Conservation (phyloP, 2,329 filamentous ascomycete species). For the Akanthomyces muscarius region DNA sequence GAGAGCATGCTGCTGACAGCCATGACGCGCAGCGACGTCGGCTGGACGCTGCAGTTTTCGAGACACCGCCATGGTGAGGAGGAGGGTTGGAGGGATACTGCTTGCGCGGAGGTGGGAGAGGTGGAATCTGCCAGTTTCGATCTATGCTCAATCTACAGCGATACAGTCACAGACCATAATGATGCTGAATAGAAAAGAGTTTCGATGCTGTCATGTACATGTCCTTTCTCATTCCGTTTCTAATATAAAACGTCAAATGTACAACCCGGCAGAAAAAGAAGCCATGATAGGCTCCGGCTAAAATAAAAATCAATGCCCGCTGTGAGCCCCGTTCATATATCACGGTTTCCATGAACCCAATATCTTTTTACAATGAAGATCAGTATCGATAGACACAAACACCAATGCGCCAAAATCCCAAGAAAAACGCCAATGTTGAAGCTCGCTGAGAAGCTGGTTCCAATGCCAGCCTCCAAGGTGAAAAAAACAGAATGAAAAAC, state of each 20-base stretch:
- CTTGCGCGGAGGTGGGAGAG: neutral
- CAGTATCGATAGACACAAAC: neutral
- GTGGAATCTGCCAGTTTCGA: too few species aligned
- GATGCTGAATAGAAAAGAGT: too few species aligned
- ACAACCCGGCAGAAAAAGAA: neutral
- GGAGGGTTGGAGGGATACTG: neutral
- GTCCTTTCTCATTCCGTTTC: too few species aligned
- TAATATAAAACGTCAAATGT: too few species aligned
- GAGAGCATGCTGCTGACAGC: neutral
- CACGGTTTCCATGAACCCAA: neutral
- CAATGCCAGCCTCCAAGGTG: neutral
- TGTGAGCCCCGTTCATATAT: neutral
- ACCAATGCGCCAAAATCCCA: neutral
- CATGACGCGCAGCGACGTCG: neutral
- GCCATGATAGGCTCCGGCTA: neutral
- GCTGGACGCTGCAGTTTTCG: neutral
- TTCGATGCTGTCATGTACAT: too few species aligned
- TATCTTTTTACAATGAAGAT: neutral
- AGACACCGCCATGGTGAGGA: neutral
- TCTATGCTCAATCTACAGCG: too few species aligned
- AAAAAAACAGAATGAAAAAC: neutral
- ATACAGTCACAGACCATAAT: too few species aligned
- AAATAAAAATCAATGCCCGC: neutral
- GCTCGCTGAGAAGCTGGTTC: neutral
- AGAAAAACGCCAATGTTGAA: neutral